Conservation (phyloP, 192 early-diverging fungal species). For the Coemansia sp. region DNA sequence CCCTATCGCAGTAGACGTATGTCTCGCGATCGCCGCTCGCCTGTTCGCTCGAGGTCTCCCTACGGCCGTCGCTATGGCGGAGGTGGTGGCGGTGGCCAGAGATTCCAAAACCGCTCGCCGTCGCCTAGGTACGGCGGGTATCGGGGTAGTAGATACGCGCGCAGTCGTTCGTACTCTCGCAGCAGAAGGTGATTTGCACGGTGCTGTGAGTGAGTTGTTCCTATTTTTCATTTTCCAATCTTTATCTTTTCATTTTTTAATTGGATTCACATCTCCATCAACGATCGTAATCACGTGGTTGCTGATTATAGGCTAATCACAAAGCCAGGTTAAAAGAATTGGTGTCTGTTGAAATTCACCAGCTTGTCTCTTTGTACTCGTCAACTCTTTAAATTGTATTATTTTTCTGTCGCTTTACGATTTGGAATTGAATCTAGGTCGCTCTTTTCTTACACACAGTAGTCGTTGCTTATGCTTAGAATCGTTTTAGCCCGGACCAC, state of each 20-base stretch:
- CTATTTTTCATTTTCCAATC: background rate
- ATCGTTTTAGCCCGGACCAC: background rate
- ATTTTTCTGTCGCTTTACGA: background rate
- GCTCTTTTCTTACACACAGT: background rate
- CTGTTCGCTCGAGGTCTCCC: constrained; percentile 38
- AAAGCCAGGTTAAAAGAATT: background rate
- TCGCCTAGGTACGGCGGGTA: constrained; percentile 33
- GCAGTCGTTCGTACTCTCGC: constrained; percentile 51
- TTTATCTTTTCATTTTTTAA: background rate
- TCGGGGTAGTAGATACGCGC: constrained; percentile 29
- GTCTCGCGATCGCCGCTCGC: constrained; percentile 28
- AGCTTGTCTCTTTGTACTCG: background rate
- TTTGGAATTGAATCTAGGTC: background rate
- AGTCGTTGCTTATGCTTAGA: constrained; percentile 2
- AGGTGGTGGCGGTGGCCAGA: constrained; percentile 12
- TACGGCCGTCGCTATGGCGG: constrained; percentile 18
- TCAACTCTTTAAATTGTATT: background rate
- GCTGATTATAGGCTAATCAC: background rate
- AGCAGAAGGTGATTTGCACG: constrained; percentile 31
- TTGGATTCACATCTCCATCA: too few species aligned
- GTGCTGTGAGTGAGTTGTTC: too few species aligned
- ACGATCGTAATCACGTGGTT: background rate
- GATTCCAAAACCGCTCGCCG: constrained; percentile 38
- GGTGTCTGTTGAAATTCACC: background rate
- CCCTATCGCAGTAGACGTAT: constrained; percentile 24